Percentiles rank a stretch among this genome's conserved stretches.
phyloP scores from a whole-genome alignment of 2,329 filamentous ascomycete species.

The Neonectria magnoliae region DNA sequence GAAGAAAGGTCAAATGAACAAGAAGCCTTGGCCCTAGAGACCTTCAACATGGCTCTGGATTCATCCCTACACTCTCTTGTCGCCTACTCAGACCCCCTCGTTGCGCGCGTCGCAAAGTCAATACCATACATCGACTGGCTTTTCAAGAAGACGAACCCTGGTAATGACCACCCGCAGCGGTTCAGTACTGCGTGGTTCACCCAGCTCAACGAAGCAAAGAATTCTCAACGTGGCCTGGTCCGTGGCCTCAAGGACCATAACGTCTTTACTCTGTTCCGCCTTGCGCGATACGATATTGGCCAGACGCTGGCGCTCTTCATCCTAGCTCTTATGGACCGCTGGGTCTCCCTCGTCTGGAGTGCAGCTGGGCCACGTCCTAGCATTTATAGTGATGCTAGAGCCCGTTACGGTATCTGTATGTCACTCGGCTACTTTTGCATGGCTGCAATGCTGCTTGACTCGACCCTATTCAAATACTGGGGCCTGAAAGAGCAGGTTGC shows the following conservation, averaged over 20 bases:
- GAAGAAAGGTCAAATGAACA: not conserved
- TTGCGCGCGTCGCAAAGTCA: slow-evolving; percentile 22
- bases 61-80: slow-evolving; percentile 5
- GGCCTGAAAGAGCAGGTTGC: slow-evolving; percentile 23
- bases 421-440: slow-evolving; percentile 30
- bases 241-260: slow-evolving; percentile 31
- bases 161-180: not conserved
- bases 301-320: slow-evolving; percentile 31
- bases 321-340: slow-evolving; percentile 31
- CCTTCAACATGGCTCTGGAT: slow-evolving; percentile 10
- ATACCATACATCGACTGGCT: slow-evolving; percentile 31
- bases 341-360: slow-evolving; percentile 32
- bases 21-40: slow-evolving; percentile 6
- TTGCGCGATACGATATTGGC: slow-evolving; percentile 29
- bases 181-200: slow-evolving; percentile 35
- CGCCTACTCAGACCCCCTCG: slow-evolving; percentile 18
- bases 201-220: slow-evolving; percentile 22
- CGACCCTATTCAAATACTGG: slow-evolving; percentile 32
- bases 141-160: slow-evolving; percentile 22
- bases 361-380: slow-evolving; percentile 28
- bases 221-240: slow-evolving; percentile 20
- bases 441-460: slow-evolving; percentile 28
- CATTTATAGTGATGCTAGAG: slow-evolving; percentile 29
- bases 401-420: slow-evolving; percentile 29
- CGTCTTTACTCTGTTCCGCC: slow-evolving; percentile 26